Percentiles rank a stretch among this genome's conserved stretches.
Conservation (phyloP, 164 flowering plant genomes). For the Aristolochia fimbriata region DNA sequence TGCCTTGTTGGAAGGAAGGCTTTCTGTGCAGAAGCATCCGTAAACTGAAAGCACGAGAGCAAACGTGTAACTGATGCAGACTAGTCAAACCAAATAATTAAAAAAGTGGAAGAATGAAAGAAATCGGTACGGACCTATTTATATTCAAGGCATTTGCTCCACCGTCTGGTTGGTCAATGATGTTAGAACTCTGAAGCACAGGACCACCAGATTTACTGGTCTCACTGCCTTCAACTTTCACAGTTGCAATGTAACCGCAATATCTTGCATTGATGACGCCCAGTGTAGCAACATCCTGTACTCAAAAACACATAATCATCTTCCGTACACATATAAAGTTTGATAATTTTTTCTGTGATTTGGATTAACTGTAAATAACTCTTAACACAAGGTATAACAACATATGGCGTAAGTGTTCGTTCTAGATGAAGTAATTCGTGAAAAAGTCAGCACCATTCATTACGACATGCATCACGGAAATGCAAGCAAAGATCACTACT, state of each 20-base stretch:
- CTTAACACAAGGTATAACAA: background rate
- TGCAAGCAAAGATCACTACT: too few species aligned
- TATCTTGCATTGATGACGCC: conserved; percentile 74
- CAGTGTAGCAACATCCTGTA: conserved; percentile 81
- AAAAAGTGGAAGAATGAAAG: background rate
- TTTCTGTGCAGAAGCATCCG: conserved; percentile 74
- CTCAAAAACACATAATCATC: background rate
- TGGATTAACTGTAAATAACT: background rate
- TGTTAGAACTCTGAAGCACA: conserved; percentile 31
- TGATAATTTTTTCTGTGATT: background rate
- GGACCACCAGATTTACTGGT: conserved; percentile 17
- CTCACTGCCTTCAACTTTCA: conserved; percentile 48
- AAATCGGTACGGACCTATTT: conserved; percentile 52
- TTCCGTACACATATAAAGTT: background rate
- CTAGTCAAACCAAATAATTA: background rate
- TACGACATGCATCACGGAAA: too few species aligned
- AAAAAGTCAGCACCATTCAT: too few species aligned
- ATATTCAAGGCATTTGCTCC: conserved; percentile 96
- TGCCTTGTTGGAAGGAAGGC: conserved; percentile 21
- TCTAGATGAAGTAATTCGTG: too few species aligned
- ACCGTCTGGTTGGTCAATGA: conserved; percentile 81
- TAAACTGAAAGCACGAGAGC: conserved; percentile 43
- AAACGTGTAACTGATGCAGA: background rate
- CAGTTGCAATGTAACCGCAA: conserved; percentile 72
- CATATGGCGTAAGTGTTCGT: too few species aligned